Evolutionary conservation across 2,329 filamentous ascomycete genomes (phyloP).

Genomic region (Trichophyton schoenleinii): DNA sequence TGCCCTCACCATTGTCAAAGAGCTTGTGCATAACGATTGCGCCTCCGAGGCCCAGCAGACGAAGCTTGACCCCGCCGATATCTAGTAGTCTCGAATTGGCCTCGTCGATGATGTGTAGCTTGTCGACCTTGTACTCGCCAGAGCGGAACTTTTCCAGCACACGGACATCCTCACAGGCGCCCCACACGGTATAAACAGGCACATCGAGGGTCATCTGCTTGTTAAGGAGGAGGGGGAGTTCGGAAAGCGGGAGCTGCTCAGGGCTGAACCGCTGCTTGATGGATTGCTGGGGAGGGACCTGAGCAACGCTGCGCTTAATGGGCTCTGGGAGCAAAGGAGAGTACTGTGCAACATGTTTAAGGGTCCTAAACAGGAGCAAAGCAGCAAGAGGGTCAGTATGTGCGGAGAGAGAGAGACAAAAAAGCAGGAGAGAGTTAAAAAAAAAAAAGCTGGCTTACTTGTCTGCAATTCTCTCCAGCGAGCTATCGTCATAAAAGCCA

Average conservation of each 20-base stretch:
- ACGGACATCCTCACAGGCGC: conserved; percentile 93
- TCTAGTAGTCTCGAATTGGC: conserved; percentile 91
- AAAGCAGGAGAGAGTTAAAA: background rate
- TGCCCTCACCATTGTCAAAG: conserved; percentile 94
- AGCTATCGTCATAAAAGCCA: conserved; percentile 95
- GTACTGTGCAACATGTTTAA: conserved; percentile 98
- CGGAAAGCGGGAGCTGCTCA: conserved; percentile 77
- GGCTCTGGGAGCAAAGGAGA: conserved; percentile 81
- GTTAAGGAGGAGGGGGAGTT: conserved; percentile 77
- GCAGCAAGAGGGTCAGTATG: background rate
- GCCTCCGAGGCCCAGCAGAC: conserved; percentile 82
- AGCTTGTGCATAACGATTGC: conserved; percentile 99
- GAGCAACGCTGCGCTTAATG: conserved; percentile 54
- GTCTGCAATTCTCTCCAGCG: conserved; percentile 91
- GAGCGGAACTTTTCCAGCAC: conserved; percentile 96
- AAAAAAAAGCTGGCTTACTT: conserved; percentile 54
- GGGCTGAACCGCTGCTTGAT: conserved; percentile 77
- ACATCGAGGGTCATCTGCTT: conserved; percentile 86
- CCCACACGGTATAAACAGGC: conserved; percentile 97
- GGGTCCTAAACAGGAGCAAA: conserved; percentile 48
- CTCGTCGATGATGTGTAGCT: conserved; percentile 97
- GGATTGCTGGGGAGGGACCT: conserved; percentile 50
- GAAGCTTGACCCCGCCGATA: conserved; percentile 88
- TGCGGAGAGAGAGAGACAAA: background rate
- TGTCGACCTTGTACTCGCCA: conserved; percentile 93